phyloP scores from a whole-genome alignment of 495 filamentous ascomycete species.

The Copromyces sp. region DNA sequence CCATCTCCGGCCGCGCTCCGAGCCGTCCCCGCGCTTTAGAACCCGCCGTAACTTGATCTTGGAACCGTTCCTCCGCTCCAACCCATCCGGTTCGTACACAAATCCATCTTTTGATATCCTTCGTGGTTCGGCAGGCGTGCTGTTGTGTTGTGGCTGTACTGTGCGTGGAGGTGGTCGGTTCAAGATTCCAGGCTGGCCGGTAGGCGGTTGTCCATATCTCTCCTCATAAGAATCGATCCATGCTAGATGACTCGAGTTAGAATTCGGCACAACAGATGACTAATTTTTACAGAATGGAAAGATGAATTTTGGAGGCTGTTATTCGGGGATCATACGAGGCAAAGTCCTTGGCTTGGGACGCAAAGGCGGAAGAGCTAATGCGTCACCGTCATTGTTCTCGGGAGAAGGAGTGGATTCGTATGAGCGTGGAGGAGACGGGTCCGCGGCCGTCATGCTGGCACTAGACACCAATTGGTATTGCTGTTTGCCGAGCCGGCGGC shows the following conservation, averaged over 20 bases:
- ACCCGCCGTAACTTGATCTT: constrained; percentile 15
- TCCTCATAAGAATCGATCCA: constrained; percentile 47
- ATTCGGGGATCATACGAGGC: constrained; percentile 25
- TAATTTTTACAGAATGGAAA: too few relatives aligned
- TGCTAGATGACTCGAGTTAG: constrained; percentile 26
- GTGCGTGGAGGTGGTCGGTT: constrained; percentile 37
- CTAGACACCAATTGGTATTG: neutral
- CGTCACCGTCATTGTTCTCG: neutral
- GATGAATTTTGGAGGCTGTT: neutral
- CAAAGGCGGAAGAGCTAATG: neutral
- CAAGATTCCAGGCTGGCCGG: constrained; percentile 21
- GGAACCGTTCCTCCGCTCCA: constrained; percentile 14
- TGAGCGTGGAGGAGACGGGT: constrained; percentile 15
- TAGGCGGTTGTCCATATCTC: constrained; percentile 23
- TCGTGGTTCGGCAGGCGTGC: constrained; percentile 37
- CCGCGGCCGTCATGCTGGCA: constrained; percentile 14
- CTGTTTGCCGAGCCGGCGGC: neutral
- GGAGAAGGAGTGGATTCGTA: constrained; percentile 11
- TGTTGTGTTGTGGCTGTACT: constrained; percentile 50
- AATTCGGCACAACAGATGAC: neutral
- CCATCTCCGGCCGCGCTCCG: constrained; percentile 42
- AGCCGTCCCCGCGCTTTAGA: constrained; percentile 23
- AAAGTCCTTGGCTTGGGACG: constrained; percentile 21
- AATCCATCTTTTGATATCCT: constrained; percentile 46
- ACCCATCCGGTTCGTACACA: constrained; percentile 30